Evolutionary conservation across 225 moss, liverwort and hornwort genomes (phyloP), one percentile per base, ranked within the genome.

Genomic region (Polytrichum commune): DNA sequence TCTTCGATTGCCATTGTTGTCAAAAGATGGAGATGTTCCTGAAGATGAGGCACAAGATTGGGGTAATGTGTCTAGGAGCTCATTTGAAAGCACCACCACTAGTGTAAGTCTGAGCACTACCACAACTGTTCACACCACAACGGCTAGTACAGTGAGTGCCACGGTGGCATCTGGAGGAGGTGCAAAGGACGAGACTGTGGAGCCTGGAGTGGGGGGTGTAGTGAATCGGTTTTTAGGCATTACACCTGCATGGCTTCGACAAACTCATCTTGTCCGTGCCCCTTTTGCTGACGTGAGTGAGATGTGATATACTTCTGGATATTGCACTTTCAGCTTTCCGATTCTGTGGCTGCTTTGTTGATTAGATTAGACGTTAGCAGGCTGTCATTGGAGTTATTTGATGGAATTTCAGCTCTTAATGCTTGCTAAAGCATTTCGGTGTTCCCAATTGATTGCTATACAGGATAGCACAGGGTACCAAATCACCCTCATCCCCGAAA

Each of bases 1-100:
- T 62, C 76, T 98, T 19, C 82, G 95, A 62, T 78, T 98, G 32
- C 97, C 97, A 19, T 68, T 91, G 63, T 83, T 94, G 9, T 86
- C 90, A 19, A 98, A 93, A 75, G 97, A 98, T 68, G 92, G 94
- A 53, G 97, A 98, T 70, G 63, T 92, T 32, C 93, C 92, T 20
- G 95, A 98, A 30, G 97, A 98, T 46, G 94, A 95, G 35, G 86
- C 85, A 64, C 95, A 93, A 76, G 92, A 98, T 69, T 98, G 97
- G 97, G 92, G 92, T 61, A 89, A 92, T 66, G 82, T 92, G 53
- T 98, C 92, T 9, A 82, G 97, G 60, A 92, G 97, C 77, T 98
- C 97, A 29, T 98, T 94, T 71, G 97, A 98, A 61, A 98, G 94
- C 84, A 98, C 78, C 76, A 98, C 91, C 66, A 98, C 92, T 18